Evolutionary conservation across 176 grass and related monocot genomes (phyloP), one percentile per base, ranked within the genome.

Genomic region (Raddia guianensis): DNA sequence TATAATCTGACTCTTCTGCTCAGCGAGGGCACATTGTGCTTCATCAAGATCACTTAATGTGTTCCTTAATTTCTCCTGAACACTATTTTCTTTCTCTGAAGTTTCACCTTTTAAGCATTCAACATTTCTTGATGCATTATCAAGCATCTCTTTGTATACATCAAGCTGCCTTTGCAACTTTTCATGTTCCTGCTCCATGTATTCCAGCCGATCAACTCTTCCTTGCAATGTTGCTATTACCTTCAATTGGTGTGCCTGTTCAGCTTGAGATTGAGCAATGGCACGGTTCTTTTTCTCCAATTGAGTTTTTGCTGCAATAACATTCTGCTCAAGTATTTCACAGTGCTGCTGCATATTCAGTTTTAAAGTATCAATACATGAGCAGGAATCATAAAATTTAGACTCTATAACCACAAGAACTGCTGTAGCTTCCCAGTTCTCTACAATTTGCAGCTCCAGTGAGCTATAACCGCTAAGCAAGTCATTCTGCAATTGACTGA

Each of bases 71-170:
- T 85, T 72, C 65, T 87, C 81, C 53, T 76, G 73, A 1, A 94
- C 77, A n/a, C 1, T 55, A 16, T 74, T 89, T 87, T 98, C 95
- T 49, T 82, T 91, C 56, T 80, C 55, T 70, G 75, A 80, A 84
- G 79, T 63, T 74, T 87, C 79, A 63, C 83, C 90, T 84, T 89
- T 95, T 48, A 91, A 71, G 63, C 62, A 69, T 34, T 87, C 62
- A 85, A 85, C 66, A 79, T 85, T 78, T 68, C 51, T 87, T 66
- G 69, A 89, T 51, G 68, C 77, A 53, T 68, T 74, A 5, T 82
- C 84, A 43, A 91, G 74, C 91, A 88, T 90, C 79, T 81, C 79
- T 83, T 87, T 89, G 84, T 82, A 98, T 21, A 46, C 56, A 18
- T 76, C 85, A 45, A 98, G 54, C 61, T 89, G 83, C 76, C 18